phyloP scores from a whole-genome alignment of 176 grass and related monocot species.

The Phyllostachys edulis region DNA sequence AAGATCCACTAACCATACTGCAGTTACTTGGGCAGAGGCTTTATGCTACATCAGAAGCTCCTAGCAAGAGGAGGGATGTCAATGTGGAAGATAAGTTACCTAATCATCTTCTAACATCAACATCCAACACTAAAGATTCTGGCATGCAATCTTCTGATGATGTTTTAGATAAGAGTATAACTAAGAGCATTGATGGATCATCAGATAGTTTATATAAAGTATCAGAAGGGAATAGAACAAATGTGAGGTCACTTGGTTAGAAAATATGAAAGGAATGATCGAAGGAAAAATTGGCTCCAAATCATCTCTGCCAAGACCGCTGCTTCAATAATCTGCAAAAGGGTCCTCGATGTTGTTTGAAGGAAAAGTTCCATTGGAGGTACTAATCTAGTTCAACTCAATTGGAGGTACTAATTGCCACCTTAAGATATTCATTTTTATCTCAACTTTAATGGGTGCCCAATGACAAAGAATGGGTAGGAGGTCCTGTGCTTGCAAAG shows the following conservation, averaged over 20 bases:
- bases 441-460: no score
- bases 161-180: conserved; percentile 26
- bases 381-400: conserved; percentile 26
- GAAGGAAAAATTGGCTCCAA: conserved; percentile 55
- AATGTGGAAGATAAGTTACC: conserved; percentile 15
- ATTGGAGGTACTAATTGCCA: no score
- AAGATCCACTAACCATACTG: no score
- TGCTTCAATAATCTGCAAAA: conserved; percentile 31
- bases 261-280: conserved; percentile 33
- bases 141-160: conserved; percentile 28
- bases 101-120: conserved; percentile 25
- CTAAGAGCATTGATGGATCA: conserved; percentile 9
- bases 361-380: conserved; percentile 11
- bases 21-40: conserved; percentile 12
- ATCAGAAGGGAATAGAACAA: conserved; percentile 41
- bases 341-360: conserved; percentile 31
- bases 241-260: conserved; percentile 34
- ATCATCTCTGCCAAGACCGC: neutral
- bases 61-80: conserved; percentile 10
- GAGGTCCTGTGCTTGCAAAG: no score
- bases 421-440: no score
- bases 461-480: no score
- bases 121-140: conserved; percentile 5
- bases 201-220: conserved; percentile 14
- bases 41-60: conserved; percentile 19